Evolutionary conservation across 352 stramenopile genomes (phyloP), one percentile per base, ranked within the genome.

Genomic region (Phytophthora niederhauseri): DNA sequence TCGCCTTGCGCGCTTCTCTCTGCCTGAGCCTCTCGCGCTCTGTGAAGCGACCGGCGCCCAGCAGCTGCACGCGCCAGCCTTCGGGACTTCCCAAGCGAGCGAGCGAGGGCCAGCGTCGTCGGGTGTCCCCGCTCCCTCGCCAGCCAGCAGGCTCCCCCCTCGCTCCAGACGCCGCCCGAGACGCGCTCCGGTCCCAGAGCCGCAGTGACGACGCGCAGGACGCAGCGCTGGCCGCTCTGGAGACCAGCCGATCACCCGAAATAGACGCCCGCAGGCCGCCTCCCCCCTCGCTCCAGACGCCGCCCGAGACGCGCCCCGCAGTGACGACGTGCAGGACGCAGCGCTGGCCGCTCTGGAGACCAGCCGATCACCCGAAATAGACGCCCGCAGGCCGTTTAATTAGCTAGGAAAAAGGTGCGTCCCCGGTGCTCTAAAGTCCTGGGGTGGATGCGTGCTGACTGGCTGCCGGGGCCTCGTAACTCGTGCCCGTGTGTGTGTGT

Each of bases 391-490:
- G 41, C 31, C 24, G 50, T 63, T 63, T 70, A 73, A 62, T 54
- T 62, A 61, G 59, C 59, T 65, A 61, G 56, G 41, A 62, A 65
- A 66, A 69, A 72, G 71, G 71, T 78, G 48, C 61, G 67, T 70
- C 28, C 7, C 36, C 15, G 19, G 22, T 61, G 56, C 36, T 19
- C 19, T 9, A 45, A 62, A 57, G 38, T 41, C 38, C 22, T 31
- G 22, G 34, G 30, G 31, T 61, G 22, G 54, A 50, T 46, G 31
- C 26, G 45, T 55, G 20, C 30, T 62, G 19, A 55, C 31, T 69
- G 31, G 34, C 17, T 62, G 26, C 56, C 8, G 34, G 34, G 34
- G 1, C 9, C 31, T 38, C 31, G n/a, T n/a, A n/a, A n/a, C n/a
- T n/a, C 24, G 24, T 26, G 24, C 24, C 24, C 24, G 24, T 26